Evolutionary conservation across 2,329 filamentous ascomycete genomes (phyloP).

Genomic region (Talaromyces sp.): DNA sequence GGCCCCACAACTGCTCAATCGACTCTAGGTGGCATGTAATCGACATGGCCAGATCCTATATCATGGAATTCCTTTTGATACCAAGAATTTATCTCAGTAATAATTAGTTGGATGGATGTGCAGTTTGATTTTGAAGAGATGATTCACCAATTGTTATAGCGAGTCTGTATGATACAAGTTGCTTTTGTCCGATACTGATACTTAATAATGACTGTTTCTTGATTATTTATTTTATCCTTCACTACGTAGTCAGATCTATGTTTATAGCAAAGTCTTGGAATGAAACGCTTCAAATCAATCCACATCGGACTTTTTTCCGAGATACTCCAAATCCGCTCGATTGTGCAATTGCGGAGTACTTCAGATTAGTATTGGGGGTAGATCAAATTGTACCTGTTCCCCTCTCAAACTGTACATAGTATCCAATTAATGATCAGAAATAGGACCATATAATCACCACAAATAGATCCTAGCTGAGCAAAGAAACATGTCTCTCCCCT

Average conservation of each 20-base stretch:
- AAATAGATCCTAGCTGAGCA: neutral
- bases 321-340: neutral
- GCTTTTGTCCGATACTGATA: constrained; percentile 9
- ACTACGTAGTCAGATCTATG: too few relatives aligned
- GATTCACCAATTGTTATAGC: neutral
- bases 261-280: too few relatives aligned
- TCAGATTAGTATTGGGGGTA: neutral
- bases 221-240: neutral
- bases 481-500: neutral
- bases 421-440: neutral
- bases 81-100: neutral
- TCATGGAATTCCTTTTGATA: neutral
- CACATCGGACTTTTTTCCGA: neutral
- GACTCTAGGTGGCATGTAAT: constrained; percentile 1
- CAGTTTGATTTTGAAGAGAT: neutral
- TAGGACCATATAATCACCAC: neutral
- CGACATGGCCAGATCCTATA: neutral
- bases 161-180: constrained; percentile 6
- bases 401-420: neutral
- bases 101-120: neutral
- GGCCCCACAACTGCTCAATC: constrained; percentile 15
- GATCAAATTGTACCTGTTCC: neutral
- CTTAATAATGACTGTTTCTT: neutral
- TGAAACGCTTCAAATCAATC: too few relatives aligned
- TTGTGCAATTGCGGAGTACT: neutral